Base-by-base conservation (phyloP, 805 yeast species). In the Candida khao-thaluensis region DNA sequence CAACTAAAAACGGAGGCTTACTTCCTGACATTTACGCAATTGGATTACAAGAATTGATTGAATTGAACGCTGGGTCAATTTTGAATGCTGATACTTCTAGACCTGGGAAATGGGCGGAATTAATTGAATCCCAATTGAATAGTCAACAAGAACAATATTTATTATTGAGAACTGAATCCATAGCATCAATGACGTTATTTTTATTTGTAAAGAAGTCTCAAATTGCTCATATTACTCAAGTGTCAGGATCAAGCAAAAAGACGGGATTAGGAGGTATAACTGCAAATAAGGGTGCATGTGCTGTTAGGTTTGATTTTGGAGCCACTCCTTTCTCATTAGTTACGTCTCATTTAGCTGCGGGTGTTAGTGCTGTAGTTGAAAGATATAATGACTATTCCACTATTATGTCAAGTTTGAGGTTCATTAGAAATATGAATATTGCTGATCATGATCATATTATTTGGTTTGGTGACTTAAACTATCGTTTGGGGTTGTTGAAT, bases 231-330 rank as follows among this genome's bases (percentile, higher is more conserved):
- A 80, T 93, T 3, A 85, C 86, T 10, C 82, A 84, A 53, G 96
- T 93, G 4, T 90, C 89, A 50, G 97, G 97, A n/a, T 76, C 90
- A n/a, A 76, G 85, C 9, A 91, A 90, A 53, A 91, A 91, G 61
- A 91, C 98, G 0, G 99, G 98, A 0, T 68, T 93, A 39, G 96
- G 97, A 26, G 99, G 99, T 31, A 91, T 93, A 66, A 79, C 98
- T 0, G 99, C 97, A 12, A 91, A 93, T 59, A 91, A 91, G 60
- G 99, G 99, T 31, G 96, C 95, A 3, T 95, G 90, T 44, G 96
- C 95, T 0, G 87, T 93, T 11, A 74, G 96, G 44, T 85, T 91
- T 62, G 78, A 83, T 36, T 87, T 76, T 59, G 93, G 93, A 1
- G 75, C 80, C 22, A 83, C 96, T 0, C 71, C 84, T 1, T 82